Percentiles rank a stretch among this genome's conserved stretches.
phyloP scores from a whole-genome alignment of 306 rosid species.

The Prunus fruticosa region DNA sequence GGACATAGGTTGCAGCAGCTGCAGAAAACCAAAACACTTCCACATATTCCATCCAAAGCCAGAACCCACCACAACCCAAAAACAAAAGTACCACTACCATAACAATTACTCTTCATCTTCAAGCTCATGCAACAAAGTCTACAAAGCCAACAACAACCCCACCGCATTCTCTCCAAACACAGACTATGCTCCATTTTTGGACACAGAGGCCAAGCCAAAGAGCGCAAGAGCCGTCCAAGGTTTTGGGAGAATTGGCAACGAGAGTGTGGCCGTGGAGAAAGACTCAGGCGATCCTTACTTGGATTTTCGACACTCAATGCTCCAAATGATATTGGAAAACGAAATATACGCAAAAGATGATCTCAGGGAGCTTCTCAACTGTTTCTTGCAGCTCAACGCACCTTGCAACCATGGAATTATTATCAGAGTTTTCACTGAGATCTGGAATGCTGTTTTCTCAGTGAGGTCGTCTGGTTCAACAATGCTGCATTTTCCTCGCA shows the following conservation, averaged over 20 bases:
- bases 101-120: conserved; percentile 21
- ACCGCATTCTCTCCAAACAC: conserved; percentile 34
- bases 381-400: conserved; percentile 80
- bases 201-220: conserved; percentile 16
- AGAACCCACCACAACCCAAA: conserved; percentile 35
- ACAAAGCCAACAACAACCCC: conserved; percentile 27
- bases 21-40: conserved; percentile 54
- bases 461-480: conserved; percentile 24
- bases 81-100: conserved; percentile 17
- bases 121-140: conserved; percentile 31
- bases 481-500: conserved; percentile 22
- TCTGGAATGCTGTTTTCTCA: conserved; percentile 85
- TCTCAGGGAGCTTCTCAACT: conserved; percentile 67
- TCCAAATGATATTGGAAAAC: conserved; percentile 88
- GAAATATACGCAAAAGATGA: conserved; percentile 81
- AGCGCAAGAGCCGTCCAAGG: conserved; percentile 32
- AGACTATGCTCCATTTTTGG: conserved; percentile 34
- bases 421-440: conserved; percentile 79
- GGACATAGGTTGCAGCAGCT: conserved; percentile 63
- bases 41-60: conserved; percentile 48
- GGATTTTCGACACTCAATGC: conserved; percentile 87
- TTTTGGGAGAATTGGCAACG: conserved; percentile 66
- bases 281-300: conserved; percentile 88
- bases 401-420: conserved; percentile 73
- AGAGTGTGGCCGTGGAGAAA: conserved; percentile 88